Evolutionary conservation across 208 protist species (phyloP), one percentile per base, ranked within the genome.

Genomic region (Trypanosoma vivax): DNA sequence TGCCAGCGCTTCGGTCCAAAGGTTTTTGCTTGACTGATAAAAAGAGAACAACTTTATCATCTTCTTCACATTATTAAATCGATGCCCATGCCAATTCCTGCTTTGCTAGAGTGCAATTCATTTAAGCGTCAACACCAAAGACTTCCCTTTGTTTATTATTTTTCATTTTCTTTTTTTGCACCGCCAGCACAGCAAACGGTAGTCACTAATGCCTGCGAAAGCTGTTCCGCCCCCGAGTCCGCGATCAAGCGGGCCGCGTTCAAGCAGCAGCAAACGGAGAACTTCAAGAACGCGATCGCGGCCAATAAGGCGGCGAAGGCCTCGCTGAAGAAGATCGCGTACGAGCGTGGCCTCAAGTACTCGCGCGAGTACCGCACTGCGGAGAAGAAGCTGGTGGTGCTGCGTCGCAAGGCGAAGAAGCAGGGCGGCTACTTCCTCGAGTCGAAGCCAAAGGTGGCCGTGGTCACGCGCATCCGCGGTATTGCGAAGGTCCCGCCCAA

Each of bases 391-490:
- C 56, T 94, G 13, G 78, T 98, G 59, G 73, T 67, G 53, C 50
- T 90, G 35, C 73, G 88, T 46, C 87, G 95, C 55, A 57, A 93
- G 50, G 98, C 98, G 37, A 83, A 91, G 49, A 54, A 48, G 14
- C 68, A 81, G 53, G 96, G 96, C 52, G 92, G 90, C 83, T 99
- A 98, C 92, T 99, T 94, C 90, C 90, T 98, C 19, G 90, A 97
- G 71, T 76, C 91, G 30, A 98, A 99, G 82, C 81, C 98, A 45
- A 99, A 99, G 94, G 62, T 99, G 23, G 93, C 94, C 33, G 92
- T 99, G 46, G 98, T 99, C 31, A 93, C 99, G 51, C 96, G 99
- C 73, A 99, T 99, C 71, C 91, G 97, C 60, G 98, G 96, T 99
- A 99, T 99, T 67, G 98, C 97, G 76, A 90, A 92, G 60, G 82